Evolutionary conservation across 495 filamentous ascomycete species (phyloP), one percentile per base, ranked within the genome.

Genomic region (Usnea hakonensis): DNA sequence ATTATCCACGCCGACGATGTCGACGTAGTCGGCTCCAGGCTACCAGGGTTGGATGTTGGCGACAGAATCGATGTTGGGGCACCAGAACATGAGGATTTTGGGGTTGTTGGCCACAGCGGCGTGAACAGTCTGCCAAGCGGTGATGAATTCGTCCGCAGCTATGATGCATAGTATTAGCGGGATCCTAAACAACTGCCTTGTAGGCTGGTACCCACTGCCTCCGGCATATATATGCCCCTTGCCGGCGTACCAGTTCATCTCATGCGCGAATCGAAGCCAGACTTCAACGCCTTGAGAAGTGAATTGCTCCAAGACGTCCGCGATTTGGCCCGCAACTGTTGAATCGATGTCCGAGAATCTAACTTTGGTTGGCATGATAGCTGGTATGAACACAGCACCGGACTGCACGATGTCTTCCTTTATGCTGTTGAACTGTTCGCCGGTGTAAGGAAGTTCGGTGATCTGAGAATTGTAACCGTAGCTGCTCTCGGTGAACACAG

Each of bases 201-300:
- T 62, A n/a, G n/a, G n/a, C n/a, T 38, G 32, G n/a, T 32, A 40
- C 40, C 43, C 5, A 62, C 60, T 43, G 60, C 60, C 23, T 57
- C 44, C 32, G 38, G 56, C 36, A 48, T 57, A 33, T 16, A 30
- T 9, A 5, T 46, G 38, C 33, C 61, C 55, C 26, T 37, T 13
- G 55, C 37, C 46, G 55, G 52, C 57, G 26, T 65, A 65, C 46
- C 50, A 65, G n/a, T 65, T 65, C 63, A 65, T 57, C 44, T 65
- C 63, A 41, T 65, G 63, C 19, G 63, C 62, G 37, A 52, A 64
- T 0, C 62, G 62, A 11, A 60, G 33, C 62, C 62, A 64, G 43
- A 64, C 56, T 33, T 64, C 57, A 23, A 48, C n/a, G 66, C 58
- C 46, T 52, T 58, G 48, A 28, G 40, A 38, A 16, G 55, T 37